A percentile compares a stretch with the other conserved stretches of the same genome.
Conservation (phyloP, 306 rosid species). For the Carpinus fangiana region DNA sequence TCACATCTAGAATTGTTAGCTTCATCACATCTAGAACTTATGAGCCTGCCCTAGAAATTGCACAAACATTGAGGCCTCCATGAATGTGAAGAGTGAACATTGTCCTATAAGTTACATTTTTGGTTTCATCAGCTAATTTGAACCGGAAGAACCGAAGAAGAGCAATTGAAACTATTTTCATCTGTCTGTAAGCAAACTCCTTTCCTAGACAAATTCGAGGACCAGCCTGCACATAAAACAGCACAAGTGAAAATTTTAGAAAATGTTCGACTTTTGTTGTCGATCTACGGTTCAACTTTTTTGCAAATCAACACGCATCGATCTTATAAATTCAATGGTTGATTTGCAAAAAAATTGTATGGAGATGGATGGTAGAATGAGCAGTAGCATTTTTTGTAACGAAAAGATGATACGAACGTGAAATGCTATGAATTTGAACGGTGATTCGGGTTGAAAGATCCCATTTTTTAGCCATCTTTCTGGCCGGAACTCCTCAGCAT, state of each 20-base stretch:
- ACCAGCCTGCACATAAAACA: constrained; percentile 54
- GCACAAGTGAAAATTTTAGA: not conserved
- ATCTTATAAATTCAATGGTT: no score
- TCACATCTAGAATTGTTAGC: no score
- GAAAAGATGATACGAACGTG: constrained; percentile 50
- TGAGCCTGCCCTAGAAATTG: constrained; percentile 40
- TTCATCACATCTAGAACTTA: not conserved
- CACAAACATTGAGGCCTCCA: constrained; percentile 59
- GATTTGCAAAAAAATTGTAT: no score
- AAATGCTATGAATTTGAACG: constrained; percentile 78
- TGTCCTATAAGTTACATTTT: constrained; percentile 48
- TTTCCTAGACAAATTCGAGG: constrained; percentile 73
- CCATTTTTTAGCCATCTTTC: constrained; percentile 77
- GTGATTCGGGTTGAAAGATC: constrained; percentile 58
- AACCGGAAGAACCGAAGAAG: constrained; percentile 60
- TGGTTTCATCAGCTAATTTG: constrained; percentile 47
- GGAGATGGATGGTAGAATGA: no score
- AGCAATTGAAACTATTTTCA: constrained; percentile 65
- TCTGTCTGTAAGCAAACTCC: constrained; percentile 77
- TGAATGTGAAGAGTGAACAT: constrained; percentile 81
- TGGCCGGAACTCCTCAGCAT: constrained; percentile 58
- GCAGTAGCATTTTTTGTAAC: not conserved
- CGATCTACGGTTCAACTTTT: no score
- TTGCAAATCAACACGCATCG: no score
- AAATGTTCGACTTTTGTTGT: not conserved